Evolutionary conservation across 345 rosid genomes (phyloP), one percentile per base, ranked within the genome.

Genomic region (Eucalyptus paniculata): DNA sequence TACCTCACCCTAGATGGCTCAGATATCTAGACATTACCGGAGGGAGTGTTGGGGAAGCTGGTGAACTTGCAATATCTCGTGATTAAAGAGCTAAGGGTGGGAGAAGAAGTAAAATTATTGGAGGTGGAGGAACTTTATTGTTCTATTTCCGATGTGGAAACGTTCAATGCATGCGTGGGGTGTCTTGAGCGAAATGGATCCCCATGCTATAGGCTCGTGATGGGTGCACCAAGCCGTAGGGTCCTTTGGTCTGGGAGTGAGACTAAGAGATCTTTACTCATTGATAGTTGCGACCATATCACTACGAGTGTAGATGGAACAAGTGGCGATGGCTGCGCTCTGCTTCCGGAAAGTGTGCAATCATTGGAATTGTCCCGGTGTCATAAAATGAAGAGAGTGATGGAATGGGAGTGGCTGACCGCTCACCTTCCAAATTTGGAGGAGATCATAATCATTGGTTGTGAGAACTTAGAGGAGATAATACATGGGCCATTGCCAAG

Each of bases 361-460:
- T 49, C 50, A 0, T 49, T 49, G 50, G 15, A 1, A 49, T 49
- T 49, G 50, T 49, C 6, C 15, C 1, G 50, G 50, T 49, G 13
- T 49, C 2, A 49, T 49, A 12, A 49, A 49, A 49, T 12, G 50
- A 49, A 49, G 50, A 49, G 50, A 12, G 50, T 9, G 12, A 45
- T 45, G 47, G 47, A 45, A 45, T 28, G 16, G 67, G 32, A 60
- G 67, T 60, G 67, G 16, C 67, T 60, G 16, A 60, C 32, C 8
- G 1, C 67, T 60, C n/a, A 8, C 86, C 92, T 88, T 54, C 89
- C 83, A 21, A 90, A 90, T 86, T 26, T 93, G 51, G 88, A 90
- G 87, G 77, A 30, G 28, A 81, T 93, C 13, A 4, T 2, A 3
- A 87, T 87, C 4, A 0, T 0, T 4, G 0, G 13, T 7, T 92